Percentiles rank a stretch among this genome's conserved stretches.
Evolutionary conservation across 495 filamentous ascomycete genomes (phyloP).

Genomic region (Annulohypoxylon moriforme): DNA sequence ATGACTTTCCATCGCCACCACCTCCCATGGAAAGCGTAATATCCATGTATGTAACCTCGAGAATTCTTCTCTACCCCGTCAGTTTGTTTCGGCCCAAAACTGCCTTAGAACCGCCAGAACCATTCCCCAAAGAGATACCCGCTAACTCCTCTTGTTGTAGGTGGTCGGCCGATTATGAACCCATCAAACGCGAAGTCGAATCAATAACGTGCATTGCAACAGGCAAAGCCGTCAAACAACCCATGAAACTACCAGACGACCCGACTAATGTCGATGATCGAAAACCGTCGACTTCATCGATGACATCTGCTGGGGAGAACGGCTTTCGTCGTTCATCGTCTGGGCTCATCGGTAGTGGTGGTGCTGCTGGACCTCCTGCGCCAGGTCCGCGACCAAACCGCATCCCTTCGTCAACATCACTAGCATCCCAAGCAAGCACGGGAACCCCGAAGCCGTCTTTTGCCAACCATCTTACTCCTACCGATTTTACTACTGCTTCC

Average conservation of each 20-base stretch:
- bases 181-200: slow-evolving; percentile 77
- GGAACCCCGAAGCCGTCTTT: slow-evolving; percentile 31
- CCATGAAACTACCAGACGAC: slow-evolving; percentile 61
- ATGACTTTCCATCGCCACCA: slow-evolving; percentile 77
- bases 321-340: slow-evolving; percentile 49
- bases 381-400: slow-evolving; percentile 52
- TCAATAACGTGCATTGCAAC: slow-evolving; percentile 73
- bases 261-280: slow-evolving; percentile 31
- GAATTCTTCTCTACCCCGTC: neutral
- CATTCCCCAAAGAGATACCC: neutral
- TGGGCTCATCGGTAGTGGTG: slow-evolving; percentile 49
- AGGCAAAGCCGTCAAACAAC: slow-evolving; percentile 78
- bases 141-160: neutral
- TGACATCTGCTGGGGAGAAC: slow-evolving; percentile 29
- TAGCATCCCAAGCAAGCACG: slow-evolving; percentile 45
- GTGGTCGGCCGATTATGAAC: slow-evolving; percentile 76
- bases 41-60: slow-evolving; percentile 45
- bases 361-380: slow-evolving; percentile 30
- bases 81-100: neutral
- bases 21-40: slow-evolving; percentile 79
- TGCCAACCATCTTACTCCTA: slow-evolving; percentile 53
- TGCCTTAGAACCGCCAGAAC: neutral
- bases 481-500: slow-evolving; percentile 61
- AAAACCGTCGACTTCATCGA: slow-evolving; percentile 32
- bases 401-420: slow-evolving; percentile 49